These are phyloP conservation scores for Monosporascus sp. DNA, from an alignment of 2,329 filamentous ascomycete genomes.

Conservation along the genomic window DNA sequence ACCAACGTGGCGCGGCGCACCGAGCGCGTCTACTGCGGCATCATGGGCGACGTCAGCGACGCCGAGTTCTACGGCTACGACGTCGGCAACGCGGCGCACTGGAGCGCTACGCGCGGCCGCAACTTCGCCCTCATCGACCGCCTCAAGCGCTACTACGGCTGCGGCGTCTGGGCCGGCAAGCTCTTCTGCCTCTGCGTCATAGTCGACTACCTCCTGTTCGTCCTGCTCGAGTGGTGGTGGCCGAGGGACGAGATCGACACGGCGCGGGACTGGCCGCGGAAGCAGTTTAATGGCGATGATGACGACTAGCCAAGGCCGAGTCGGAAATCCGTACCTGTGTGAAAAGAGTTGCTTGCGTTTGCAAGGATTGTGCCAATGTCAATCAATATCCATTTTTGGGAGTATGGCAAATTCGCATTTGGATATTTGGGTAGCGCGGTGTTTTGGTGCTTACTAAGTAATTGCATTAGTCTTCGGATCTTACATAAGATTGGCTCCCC, in stretches of 20 bases:
- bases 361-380: no score
- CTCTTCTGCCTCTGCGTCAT: conserved; percentile 92
- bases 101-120: conserved; percentile 66
- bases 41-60: conserved; percentile 78
- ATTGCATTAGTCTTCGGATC: background rate
- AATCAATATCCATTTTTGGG: background rate
- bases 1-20: conserved; percentile 90
- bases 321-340: no score
- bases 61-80: conserved; percentile 85
- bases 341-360: no score
- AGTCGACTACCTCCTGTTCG: conserved; percentile 86
- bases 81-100: conserved; percentile 52
- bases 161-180: conserved; percentile 97
- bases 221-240: conserved; percentile 82
- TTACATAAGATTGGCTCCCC: no score
- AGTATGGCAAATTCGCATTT: background rate
- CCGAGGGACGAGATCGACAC: conserved; percentile 84
- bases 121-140: conserved; percentile 93
- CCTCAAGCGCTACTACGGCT: conserved; percentile 94
- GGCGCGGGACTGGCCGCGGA: conserved; percentile 87
- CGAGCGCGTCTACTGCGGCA: conserved; percentile 91
- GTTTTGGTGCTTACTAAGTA: background rate
- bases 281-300: conserved; percentile 35
- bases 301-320: conserved; percentile 13
- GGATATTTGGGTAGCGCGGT: background rate